These are phyloP conservation scores for Populus deltoides DNA, from an alignment of 345 rosid genomes.

Conservation along the genomic window DNA sequence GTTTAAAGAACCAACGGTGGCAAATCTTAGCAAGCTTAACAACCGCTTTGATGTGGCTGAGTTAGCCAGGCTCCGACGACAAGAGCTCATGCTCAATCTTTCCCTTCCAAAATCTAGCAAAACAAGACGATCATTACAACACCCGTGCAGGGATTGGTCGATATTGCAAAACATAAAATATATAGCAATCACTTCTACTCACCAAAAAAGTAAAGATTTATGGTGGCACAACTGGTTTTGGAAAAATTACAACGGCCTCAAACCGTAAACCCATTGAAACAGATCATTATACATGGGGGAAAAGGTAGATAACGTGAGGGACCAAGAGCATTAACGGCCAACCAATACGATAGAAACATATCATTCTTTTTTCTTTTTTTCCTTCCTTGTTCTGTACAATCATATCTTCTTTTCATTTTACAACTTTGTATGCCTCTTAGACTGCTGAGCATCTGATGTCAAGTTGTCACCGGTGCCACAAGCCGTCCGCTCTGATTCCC, in stretches of 20 bases:
- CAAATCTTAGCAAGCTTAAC: too few relatives aligned
- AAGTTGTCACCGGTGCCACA: constrained; percentile 17
- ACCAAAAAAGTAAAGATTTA: not conserved
- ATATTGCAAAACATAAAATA: not conserved
- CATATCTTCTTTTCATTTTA: constrained; percentile 10
- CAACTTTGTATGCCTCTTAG: constrained; percentile 11
- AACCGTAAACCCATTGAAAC: constrained; percentile 3
- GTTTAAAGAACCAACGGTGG: too few relatives aligned
- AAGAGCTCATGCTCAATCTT: too few relatives aligned
- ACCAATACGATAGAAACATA: not conserved
- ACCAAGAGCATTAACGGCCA: constrained; percentile 1
- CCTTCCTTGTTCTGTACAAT: not conserved
- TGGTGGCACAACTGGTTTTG: not conserved
- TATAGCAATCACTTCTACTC: too few relatives aligned
- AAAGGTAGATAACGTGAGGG: not conserved
- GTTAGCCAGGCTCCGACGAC: too few relatives aligned
- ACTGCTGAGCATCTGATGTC: constrained; percentile 17
- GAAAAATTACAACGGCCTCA: not conserved
- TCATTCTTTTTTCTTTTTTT: not conserved
- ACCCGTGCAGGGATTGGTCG: not conserved
- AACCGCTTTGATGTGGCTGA: too few relatives aligned
- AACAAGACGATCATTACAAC: too few relatives aligned
- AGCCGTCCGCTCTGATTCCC: constrained; percentile 32
- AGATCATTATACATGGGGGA: not conserved
- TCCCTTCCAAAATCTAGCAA: too few relatives aligned